A percentile compares a stretch with the other conserved stretches of the same genome.
These are phyloP conservation scores for Stevia rebaudiana DNA, from an alignment of 140 eudicot species.

Conservation along the genomic window DNA sequence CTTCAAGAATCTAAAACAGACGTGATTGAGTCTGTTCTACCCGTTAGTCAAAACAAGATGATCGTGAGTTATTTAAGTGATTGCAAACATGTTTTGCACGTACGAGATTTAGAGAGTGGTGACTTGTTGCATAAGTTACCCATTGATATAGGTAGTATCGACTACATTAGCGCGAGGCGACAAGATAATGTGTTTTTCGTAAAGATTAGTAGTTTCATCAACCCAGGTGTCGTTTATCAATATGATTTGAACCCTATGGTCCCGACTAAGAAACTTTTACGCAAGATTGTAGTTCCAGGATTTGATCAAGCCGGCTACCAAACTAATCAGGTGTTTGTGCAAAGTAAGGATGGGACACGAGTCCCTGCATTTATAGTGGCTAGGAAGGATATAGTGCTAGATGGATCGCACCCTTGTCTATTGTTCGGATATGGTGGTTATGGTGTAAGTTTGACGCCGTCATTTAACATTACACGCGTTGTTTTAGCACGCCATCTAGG, in stretches of 20 bases:
- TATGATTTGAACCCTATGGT: slow-evolving; percentile 43
- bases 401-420: slow-evolving; percentile 84
- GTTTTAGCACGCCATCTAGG: slow-evolving; percentile 60
- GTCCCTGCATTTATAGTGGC: slow-evolving; percentile 71
- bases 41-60: slow-evolving; percentile 55
- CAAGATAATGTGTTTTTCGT: slow-evolving; percentile 57
- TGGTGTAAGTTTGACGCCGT: slow-evolving; percentile 73
- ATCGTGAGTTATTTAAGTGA: slow-evolving; percentile 79
- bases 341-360: slow-evolving; percentile 71
- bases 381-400: slow-evolving; percentile 53
- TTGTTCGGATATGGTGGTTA: slow-evolving; percentile 93
- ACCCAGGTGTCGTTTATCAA: slow-evolving; percentile 70
- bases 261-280: slow-evolving; percentile 52
- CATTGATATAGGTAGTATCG: slow-evolving; percentile 65
- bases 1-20: slow-evolving; percentile 59
- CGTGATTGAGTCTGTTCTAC: slow-evolving; percentile 68
- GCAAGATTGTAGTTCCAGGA: slow-evolving; percentile 63
- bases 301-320: slow-evolving; percentile 59
- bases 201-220: slow-evolving; percentile 68
- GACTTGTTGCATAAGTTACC: slow-evolving; percentile 58
- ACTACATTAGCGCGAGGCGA: slow-evolving; percentile 58
- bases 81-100: slow-evolving; percentile 67
- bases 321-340: slow-evolving; percentile 66
- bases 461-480: slow-evolving; percentile 51
- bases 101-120: slow-evolving; percentile 65